phyloP scores from a whole-genome alignment of 768 basidiomycete genomes.

The Boletellus ananiceps region DNA sequence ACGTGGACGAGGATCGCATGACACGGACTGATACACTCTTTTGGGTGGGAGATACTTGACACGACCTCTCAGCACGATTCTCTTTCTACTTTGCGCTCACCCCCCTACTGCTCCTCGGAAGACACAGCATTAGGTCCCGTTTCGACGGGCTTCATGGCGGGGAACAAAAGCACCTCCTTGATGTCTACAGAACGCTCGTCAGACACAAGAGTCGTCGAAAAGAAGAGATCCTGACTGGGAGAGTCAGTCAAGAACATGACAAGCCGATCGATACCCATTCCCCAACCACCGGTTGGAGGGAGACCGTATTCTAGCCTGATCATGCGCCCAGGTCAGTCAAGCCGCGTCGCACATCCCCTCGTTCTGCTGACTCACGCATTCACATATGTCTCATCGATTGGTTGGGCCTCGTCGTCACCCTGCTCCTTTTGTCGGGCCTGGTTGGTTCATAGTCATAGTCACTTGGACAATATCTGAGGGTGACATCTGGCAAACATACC shows the following conservation, averaged over 20 bases:
- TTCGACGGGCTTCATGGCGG: conserved; percentile 90
- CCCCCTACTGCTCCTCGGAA: conserved; percentile 15
- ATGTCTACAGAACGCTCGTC: conserved; percentile 53
- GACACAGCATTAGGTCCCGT: conserved; percentile 35
- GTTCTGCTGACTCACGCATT: conserved; percentile 64
- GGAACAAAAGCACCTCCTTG: conserved; percentile 96
- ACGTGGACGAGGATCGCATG: neutral
- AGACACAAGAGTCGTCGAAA: neutral
- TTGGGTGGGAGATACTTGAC: neutral
- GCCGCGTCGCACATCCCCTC: neutral
- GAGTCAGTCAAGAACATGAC: conserved; percentile 99
- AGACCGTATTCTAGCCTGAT: conserved; percentile 91
- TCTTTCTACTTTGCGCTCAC: conserved; percentile 12
- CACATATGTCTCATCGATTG: conserved; percentile 92
- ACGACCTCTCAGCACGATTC: neutral
- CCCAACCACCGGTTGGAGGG: conserved; percentile 97
- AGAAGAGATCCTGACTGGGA: conserved; percentile 53
- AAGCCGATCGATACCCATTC: conserved; percentile 89
- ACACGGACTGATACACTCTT: neutral
- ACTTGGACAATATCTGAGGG: neutral
- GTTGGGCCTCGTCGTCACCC: conserved; percentile 98
- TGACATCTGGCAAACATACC: conserved; percentile 33
- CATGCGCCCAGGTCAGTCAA: neutral
- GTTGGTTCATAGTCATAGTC: neutral
- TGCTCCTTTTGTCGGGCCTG: conserved; percentile 88